Percentiles rank a stretch among this genome's conserved stretches.
Evolutionary conservation across 306 rosid genomes (phyloP).

Genomic region (Lablab purpureus): DNA sequence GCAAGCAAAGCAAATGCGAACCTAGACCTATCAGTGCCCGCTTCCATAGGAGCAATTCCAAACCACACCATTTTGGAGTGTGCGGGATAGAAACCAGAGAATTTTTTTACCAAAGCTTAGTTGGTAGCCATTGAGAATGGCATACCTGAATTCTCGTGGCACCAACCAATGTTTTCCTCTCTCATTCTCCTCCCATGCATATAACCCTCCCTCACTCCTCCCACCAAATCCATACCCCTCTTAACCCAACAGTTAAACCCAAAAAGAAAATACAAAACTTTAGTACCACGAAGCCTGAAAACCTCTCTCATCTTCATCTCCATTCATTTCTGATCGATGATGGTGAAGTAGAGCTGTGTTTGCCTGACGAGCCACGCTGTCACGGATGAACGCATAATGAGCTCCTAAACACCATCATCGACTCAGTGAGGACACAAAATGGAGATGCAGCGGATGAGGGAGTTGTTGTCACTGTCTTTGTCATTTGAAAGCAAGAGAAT

Average conservation of each 20-base stretch:
- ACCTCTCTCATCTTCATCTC: constrained; percentile 48
- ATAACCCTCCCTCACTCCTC: constrained; percentile 8
- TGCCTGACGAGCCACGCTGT: not conserved
- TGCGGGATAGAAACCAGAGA: not conserved
- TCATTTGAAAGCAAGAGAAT: constrained; percentile 51
- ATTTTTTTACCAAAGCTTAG: no score
- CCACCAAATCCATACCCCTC: constrained; percentile 39
- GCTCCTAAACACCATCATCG: constrained; percentile 39
- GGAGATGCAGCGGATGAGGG: constrained; percentile 75
- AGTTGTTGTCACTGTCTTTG: constrained; percentile 63
- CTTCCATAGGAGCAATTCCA: constrained; percentile 28
- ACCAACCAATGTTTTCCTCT: constrained; percentile 24
- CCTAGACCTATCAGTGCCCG: not conserved
- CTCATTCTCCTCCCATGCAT: constrained; percentile 30
- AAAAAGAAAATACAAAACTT: not conserved
- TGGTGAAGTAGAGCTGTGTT: not conserved
- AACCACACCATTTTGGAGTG: constrained; percentile 15
- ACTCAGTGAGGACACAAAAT: constrained; percentile 50
- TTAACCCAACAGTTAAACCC: not conserved
- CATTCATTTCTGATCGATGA: constrained; percentile 49
- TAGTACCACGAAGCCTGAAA: constrained; percentile 6
- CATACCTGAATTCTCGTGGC: constrained; percentile 55
- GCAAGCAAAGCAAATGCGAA: constrained; percentile 28
- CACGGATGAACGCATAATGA: not conserved
- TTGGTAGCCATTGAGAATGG: constrained; percentile 38